Percentiles rank a stretch among this genome's conserved stretches.
Conservation (phyloP, 2,329 filamentous ascomycete genomes). For the Didymella keratinophila region DNA sequence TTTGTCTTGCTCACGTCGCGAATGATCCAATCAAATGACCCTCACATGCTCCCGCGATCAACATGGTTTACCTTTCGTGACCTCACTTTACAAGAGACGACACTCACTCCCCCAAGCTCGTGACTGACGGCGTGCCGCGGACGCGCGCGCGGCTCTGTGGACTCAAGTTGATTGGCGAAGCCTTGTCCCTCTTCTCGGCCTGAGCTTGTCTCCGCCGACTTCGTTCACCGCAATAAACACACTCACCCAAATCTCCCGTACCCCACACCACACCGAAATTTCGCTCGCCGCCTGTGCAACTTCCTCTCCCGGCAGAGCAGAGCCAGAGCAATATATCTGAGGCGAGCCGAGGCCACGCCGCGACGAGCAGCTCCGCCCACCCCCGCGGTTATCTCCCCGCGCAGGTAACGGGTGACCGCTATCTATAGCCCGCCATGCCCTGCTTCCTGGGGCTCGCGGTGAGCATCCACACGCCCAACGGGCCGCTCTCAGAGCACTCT, state of each 20-base stretch:
- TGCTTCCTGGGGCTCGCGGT: conserved; percentile 99
- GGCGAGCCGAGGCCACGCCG: conserved; percentile 34
- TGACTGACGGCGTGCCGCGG: conserved; percentile 15
- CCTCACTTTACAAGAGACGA: conserved; percentile 2
- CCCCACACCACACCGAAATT: conserved; percentile 21
- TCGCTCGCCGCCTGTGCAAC: conserved; percentile 23
- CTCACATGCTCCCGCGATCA: conserved; percentile 3
- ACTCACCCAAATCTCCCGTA: conserved; percentile 7
- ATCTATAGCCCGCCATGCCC: conserved; percentile 66
- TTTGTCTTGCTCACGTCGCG: conserved; percentile 11
- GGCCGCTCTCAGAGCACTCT: conserved; percentile 88
- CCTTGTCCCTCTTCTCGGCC: conserved; percentile 21
- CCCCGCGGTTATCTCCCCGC: conserved; percentile 31
- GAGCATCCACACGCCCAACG: conserved; percentile 85
- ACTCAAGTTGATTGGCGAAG: conserved; percentile 29
- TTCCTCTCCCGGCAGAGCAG: conserved; percentile 17
- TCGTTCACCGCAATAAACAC: conserved; percentile 18
- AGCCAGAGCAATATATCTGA: conserved; percentile 18
- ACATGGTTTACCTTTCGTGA: background rate
- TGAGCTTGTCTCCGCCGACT: conserved; percentile 18
- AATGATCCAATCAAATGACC: conserved; percentile 17
- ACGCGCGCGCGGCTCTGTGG: conserved; percentile 22
- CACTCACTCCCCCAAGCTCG: conserved; percentile 1
- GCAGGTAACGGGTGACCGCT: conserved; percentile 14
- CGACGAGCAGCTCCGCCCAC: conserved; percentile 20